phyloP scores from a whole-genome alignment of 2,329 filamentous ascomycete species.

The Aspergillus oerlinghausenensis region DNA sequence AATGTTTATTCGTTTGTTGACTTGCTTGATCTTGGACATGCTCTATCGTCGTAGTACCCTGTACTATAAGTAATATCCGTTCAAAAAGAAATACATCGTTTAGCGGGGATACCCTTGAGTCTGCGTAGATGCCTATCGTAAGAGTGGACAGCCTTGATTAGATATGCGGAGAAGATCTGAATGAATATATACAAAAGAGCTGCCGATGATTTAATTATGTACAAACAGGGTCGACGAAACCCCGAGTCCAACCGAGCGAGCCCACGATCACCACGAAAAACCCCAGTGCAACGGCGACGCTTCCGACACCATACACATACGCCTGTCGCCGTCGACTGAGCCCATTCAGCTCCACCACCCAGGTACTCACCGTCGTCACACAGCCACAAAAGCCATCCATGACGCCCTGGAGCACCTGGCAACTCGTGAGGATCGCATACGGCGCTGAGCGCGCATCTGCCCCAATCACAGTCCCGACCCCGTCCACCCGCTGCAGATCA shows the following conservation, averaged over 20 bases:
- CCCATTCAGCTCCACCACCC: conserved; percentile 57
- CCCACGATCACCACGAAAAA: conserved; percentile 53
- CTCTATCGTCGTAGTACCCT: conserved; percentile 28
- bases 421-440: conserved; percentile 44
- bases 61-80: conserved; percentile 36
- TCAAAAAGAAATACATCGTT: conserved; percentile 26
- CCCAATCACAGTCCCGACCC: conserved; percentile 40
- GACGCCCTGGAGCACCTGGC: conserved; percentile 63
- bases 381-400: conserved; percentile 66
- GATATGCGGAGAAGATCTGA: too few species aligned
- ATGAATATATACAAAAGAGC: neutral
- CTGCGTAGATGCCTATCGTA: too few species aligned
- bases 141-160: too few species aligned
- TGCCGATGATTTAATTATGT: neutral
- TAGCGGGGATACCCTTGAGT: conserved; percentile 22
- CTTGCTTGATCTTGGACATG: conserved; percentile 24
- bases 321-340: conserved; percentile 51
- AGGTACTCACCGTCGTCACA: conserved; percentile 63
- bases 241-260: conserved; percentile 51
- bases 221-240: conserved; percentile 34
- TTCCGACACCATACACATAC: conserved; percentile 56
- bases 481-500: conserved; percentile 67
- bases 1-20: conserved; percentile 8
- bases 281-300: conserved; percentile 45
- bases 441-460: conserved; percentile 37